phyloP scores from a whole-genome alignment of 2,329 filamentous ascomycete species.

The Tolypocladium endophyticum region DNA sequence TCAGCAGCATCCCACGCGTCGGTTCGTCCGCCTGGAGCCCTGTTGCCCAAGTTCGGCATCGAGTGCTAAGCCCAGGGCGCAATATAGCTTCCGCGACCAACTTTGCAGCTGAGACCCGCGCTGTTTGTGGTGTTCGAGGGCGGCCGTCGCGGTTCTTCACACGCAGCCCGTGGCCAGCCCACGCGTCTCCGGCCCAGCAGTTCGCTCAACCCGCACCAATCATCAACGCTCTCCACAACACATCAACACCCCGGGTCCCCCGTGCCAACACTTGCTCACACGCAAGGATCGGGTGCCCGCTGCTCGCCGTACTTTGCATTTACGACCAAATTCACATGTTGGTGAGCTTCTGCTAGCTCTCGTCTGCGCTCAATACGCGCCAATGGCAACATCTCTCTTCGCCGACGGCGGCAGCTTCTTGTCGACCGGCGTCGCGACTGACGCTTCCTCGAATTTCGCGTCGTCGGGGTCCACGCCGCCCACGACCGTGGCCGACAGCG shows the following conservation, averaged over 20 bases:
- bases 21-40: background rate
- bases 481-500: conserved; percentile 53
- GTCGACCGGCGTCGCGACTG: conserved; percentile 14
- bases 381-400: conserved; percentile 19
- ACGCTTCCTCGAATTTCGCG: conserved; percentile 40
- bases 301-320: background rate
- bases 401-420: conserved; percentile 19
- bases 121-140: background rate
- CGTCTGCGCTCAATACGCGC: background rate
- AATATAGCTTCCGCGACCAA: background rate
- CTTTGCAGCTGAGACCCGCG: background rate
- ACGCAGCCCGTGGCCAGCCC: background rate
- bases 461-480: conserved; percentile 53
- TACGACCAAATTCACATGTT: background rate
- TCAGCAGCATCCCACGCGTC: background rate
- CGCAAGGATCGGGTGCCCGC: background rate
- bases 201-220: background rate
- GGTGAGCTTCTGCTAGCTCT: background rate
- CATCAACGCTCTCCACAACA: background rate
- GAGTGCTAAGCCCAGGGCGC: background rate
- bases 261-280: background rate
- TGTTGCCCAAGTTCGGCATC: background rate
- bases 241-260: background rate
- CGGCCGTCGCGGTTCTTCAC: background rate
- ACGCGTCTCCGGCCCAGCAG: background rate